phyloP scores from a whole-genome alignment of 371 early-diverging fungal species.

The Thermomucor indicae-seudaticae region DNA sequence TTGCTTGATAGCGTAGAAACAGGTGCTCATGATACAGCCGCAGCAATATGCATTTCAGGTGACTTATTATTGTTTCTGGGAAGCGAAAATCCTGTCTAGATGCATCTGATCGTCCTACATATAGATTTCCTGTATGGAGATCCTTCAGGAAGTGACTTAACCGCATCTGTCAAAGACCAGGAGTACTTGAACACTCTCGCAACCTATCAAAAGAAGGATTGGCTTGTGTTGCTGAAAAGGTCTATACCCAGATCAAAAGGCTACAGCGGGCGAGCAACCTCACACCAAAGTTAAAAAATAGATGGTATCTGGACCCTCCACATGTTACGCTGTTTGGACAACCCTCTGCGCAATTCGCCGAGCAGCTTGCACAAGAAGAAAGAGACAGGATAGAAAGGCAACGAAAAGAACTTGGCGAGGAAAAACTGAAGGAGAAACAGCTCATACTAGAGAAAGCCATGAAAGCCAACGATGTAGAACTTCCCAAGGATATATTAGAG shows the following conservation, averaged over 20 bases:
- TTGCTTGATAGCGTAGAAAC: constrained; percentile 40
- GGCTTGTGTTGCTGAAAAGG: constrained; percentile 53
- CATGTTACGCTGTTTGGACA: constrained; percentile 54
- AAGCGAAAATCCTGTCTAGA: neutral
- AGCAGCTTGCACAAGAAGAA: constrained; percentile 53
- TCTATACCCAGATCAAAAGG: constrained; percentile 9
- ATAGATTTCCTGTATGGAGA: constrained; percentile 61
- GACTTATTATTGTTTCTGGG: neutral
- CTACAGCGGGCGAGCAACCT: neutral
- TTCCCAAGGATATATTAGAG: constrained; percentile 58
- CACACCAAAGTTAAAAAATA: constrained; percentile 5
- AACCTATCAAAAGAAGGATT: constrained; percentile 41
- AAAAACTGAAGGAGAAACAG: constrained; percentile 48
- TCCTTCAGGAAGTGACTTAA: constrained; percentile 48
- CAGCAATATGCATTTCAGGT: constrained; percentile 38
- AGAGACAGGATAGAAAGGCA: constrained; percentile 53
- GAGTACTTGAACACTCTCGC: constrained; percentile 45
- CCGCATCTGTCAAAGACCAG: constrained; percentile 43
- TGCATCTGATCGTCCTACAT: neutral
- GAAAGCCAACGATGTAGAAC: constrained; percentile 49
- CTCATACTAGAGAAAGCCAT: constrained; percentile 48
- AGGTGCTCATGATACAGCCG: constrained; percentile 43
- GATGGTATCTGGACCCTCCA: constrained; percentile 53
- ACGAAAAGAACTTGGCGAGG: constrained; percentile 45
- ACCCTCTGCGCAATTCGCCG: constrained; percentile 61